Evolutionary conservation across 805 yeast genomes (phyloP).

Genomic region (Ogataea saltuana): DNA sequence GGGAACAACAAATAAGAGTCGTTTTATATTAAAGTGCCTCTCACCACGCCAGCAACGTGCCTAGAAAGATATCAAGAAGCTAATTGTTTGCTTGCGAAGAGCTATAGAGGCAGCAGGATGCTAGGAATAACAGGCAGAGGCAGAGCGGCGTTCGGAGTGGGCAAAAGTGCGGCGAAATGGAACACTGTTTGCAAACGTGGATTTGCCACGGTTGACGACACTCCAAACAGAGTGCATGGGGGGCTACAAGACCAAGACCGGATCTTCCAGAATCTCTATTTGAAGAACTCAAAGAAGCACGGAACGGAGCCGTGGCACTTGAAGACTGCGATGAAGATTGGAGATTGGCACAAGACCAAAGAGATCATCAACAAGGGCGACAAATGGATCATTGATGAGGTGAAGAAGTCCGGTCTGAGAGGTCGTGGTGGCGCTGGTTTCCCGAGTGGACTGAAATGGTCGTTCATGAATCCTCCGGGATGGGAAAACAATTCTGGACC

Average conservation of each 20-base stretch:
- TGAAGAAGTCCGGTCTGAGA: slow-evolving; percentile 80
- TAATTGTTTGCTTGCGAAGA: not conserved
- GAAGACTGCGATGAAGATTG: slow-evolving; percentile 73
- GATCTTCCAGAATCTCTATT: slow-evolving; percentile 79
- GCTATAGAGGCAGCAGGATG: slow-evolving; percentile 7
- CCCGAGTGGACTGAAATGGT: slow-evolving; percentile 90
- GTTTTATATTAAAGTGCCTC: slow-evolving; percentile 10
- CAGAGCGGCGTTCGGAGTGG: slow-evolving; percentile 7
- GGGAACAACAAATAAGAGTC: slow-evolving; percentile 14
- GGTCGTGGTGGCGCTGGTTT: slow-evolving; percentile 96
- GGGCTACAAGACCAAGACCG: slow-evolving; percentile 82
- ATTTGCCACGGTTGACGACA: slow-evolving; percentile 48
- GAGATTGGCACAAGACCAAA: slow-evolving; percentile 92
- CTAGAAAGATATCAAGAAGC: not conserved
- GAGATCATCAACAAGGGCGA: slow-evolving; percentile 83
- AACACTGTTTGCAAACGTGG: slow-evolving; percentile 15
- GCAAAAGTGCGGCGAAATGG: slow-evolving; percentile 1
- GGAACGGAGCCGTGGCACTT: slow-evolving; percentile 60
- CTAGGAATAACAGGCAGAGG: slow-evolving; percentile 9
- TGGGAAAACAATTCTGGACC: slow-evolving; percentile 94
- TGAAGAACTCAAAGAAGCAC: slow-evolving; percentile 50
- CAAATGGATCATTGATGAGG: slow-evolving; percentile 86
- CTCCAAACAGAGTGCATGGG: slow-evolving; percentile 60
- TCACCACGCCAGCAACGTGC: slow-evolving; percentile 1
- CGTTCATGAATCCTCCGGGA: slow-evolving; percentile 93